Base-by-base conservation (phyloP, 306 rosid genomes). In the Betula pendula region DNA sequence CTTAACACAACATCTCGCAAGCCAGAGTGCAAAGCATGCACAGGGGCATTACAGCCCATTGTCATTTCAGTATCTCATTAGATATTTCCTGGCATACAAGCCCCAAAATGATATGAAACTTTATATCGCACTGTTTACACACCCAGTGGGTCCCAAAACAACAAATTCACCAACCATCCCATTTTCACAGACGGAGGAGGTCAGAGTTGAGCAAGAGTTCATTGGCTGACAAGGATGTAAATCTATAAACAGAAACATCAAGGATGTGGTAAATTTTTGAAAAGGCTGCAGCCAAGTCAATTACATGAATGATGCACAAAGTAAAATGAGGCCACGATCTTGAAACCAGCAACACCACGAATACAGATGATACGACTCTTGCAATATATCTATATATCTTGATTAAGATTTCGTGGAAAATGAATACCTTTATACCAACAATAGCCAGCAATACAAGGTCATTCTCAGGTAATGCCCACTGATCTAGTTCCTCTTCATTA, bases 401-500 rank as follows among this genome's bases (percentile, higher is more conserved):
- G 66, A 19, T 8, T 9, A 40, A 20, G 25, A 8, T 69, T 24
- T 40, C 10, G n/a, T 31, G 63, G 45, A 82, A 48, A 77, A 9
- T 51, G 6, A 66, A 24, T 77, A 90, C 98, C 98, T 93, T 93
- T 68, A 93, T 75, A 75, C 98, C 98, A 73, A 93, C 87, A 77
- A 93, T 90, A 75, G 98, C 98, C 84, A 93, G 84, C 80, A 93
- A 85, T 70, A 86, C 75, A 74, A 93, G 98, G 80, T 86, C 88
- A 50, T 90, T 85, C 79, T 87, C 98, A n/a, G 98, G 98, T 74
- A 88, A 77, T 69, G 88, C 85, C 98, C 98, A 93, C 59, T 75
- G 74, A 72, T 77, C 84, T 51, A 91, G 89, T 67, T 88, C 92
- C 49, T 90, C 96, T 65, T 90, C 96, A 67, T 85, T 81, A 52